Evolutionary conservation across 768 basidiomycete species (phyloP).

Genomic region (Boletales sp.): DNA sequence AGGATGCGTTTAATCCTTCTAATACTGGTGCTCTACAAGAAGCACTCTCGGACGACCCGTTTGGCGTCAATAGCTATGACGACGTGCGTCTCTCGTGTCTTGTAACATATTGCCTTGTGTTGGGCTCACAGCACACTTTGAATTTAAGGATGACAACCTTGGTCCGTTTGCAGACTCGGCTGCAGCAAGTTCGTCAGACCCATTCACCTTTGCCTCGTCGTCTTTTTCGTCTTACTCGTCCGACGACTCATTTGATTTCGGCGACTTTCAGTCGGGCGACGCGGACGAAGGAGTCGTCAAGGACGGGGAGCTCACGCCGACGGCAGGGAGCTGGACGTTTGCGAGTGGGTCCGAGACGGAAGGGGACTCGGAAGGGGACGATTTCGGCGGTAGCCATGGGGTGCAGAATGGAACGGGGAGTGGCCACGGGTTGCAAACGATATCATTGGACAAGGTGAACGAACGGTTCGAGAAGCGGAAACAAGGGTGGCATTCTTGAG

Average conservation of each 20-base stretch:
- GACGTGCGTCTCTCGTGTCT: slow-evolving; percentile 39
- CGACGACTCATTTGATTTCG: slow-evolving; percentile 73
- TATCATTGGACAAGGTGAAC: slow-evolving; percentile 26
- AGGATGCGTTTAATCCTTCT: slow-evolving; percentile 54
- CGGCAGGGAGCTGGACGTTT: slow-evolving; percentile 69
- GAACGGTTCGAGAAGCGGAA: slow-evolving; percentile 19
- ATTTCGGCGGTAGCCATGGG: slow-evolving; percentile 20
- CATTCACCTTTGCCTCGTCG: slow-evolving; percentile 47
- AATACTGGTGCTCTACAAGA: slow-evolving; percentile 29
- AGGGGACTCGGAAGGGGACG: slow-evolving; percentile 31
- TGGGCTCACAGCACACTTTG: no score
- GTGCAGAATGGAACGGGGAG: slow-evolving; percentile 8
- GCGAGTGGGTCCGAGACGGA: slow-evolving; percentile 39
- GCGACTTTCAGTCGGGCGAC: slow-evolving; percentile 65
- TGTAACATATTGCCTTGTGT: not conserved
- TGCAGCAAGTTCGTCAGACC: slow-evolving; percentile 43
- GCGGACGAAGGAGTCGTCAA: slow-evolving; percentile 12
- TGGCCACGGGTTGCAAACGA: slow-evolving; percentile 23
- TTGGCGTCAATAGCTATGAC: slow-evolving; percentile 42
- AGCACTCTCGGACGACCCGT: slow-evolving; percentile 46
- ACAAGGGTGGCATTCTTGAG: slow-evolving; percentile 13
- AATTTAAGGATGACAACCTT: slow-evolving; percentile 55
- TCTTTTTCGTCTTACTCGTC: slow-evolving; percentile 55
- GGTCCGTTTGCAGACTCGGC: slow-evolving; percentile 77
- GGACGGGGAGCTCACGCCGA: slow-evolving; percentile 55